Base-by-base conservation (phyloP, 768 basidiomycete genomes). In the Lactifluus volemus region DNA sequence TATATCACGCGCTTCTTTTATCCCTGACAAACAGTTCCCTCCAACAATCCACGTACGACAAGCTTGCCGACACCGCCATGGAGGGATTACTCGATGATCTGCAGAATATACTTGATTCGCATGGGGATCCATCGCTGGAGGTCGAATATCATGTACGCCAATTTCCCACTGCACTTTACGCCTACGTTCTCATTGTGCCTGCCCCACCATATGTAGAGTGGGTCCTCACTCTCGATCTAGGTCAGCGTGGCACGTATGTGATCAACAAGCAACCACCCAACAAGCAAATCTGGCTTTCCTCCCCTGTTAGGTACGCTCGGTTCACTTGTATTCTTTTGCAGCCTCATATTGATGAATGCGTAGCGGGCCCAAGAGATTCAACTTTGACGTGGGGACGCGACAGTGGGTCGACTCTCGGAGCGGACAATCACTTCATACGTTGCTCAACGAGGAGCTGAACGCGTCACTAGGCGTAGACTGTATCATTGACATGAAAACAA, bases 201-300 rank as follows among this genome's bases (percentile, higher is more conserved):
- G 1, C 42, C 19, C 21, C 44, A 19, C 50, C 48, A 21, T 34
- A n/a, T 71, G 96, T 55, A 61, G 94, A 85, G 87, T 68, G 94
- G n/a, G 94, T 97, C 34, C 72, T 97, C 38, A 97, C 93, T 1
- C 81, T 96, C 48, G 78, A 77, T 52, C 77, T 95, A 15, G 92
- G 86, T 34, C 74, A 78, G 44, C 75, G 84, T 58, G 92, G 92
- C 14, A 96, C 89, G 11, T 97, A 96, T 74, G 94, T 96, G 32
- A 86, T 97, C 74, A 97, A 97, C 74, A 97, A 96, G 77, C 94
- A 97, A 70, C 94, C 94, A 11, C 94, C 94, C 6, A 97, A 97
- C 71, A 92, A 92, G 75, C 94, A 97, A 70, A 96, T 97, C 67
- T 97, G 94, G 94, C 78, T 97, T 19, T 94, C 92, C 4, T 92